Base-by-base conservation (phyloP, 2,329 filamentous ascomycete genomes). In the Botrytis sinoallii region DNA sequence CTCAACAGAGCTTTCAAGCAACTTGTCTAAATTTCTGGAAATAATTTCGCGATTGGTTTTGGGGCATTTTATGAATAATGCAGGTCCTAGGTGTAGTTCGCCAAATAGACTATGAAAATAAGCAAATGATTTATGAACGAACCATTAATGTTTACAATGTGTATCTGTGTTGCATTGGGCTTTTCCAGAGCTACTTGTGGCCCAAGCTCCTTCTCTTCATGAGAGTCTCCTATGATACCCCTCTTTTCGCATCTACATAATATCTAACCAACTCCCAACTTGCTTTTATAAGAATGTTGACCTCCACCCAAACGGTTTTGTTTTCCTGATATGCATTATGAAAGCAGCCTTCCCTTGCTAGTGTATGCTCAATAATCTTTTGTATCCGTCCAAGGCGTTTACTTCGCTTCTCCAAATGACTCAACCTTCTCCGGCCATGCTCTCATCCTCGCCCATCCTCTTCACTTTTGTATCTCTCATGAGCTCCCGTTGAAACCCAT, bases 1-100 rank as follows among this genome's bases (percentile, higher is more conserved):
- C 84, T 99, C 86, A 97, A 98, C 90, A 93, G 94, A 83, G 96
- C 96, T 81, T 99, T 99, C 90, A 89, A 96, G 87, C 95, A 99
- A 87, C 88, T 98, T 81, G 93, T 97, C 85, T 98, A 96, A 88
- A 79, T 60, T 35, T 59, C 35, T 60, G 12, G 25, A 32, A n/a
- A 57, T 32, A 8, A 40, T 59, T 69, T 69, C 59, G 55, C 64
- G 64, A 29, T 32, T 60, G 55, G 48, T 68, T 69, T 60, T 69
- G 64, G 64, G 52, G 55, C 42, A 57, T 59, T 25, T 66, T 59
- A 73, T 61, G 71, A 73, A 61, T 60, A 72, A 57, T 67, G 64
- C 48, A 59, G 40, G 71, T 57, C 42, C 55, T 46, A 35, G 64
- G 64, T 69, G 46, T 48, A 48, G 55, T 68, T 59, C 57, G 40